Evolutionary conservation across 2,329 filamentous ascomycete genomes (phyloP), one percentile per base, ranked within the genome.

Genomic region (Aspergillus cejpii): DNA sequence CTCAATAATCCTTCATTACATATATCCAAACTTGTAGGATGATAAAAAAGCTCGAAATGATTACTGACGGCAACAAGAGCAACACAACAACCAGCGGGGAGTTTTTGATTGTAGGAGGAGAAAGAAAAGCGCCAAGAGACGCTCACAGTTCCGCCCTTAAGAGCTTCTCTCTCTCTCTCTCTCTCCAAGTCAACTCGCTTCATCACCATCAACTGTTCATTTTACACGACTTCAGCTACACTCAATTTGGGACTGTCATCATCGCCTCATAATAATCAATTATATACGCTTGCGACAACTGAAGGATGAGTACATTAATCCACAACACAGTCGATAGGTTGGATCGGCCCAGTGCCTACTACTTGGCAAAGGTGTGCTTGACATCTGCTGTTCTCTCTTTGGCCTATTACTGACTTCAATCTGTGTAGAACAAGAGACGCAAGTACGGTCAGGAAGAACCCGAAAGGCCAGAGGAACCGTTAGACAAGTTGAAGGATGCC

Each of bases 331-430:
- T 97, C 51, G 91, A 97, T 40, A 79, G 92, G 49, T 80, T 98
- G 52, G 92, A 98, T 70, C 85, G 84, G 69, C 91, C 92, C 14
- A 97, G 91, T 66, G 90, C 91, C 59, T 98, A 98, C 73, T 95
- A 90, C 61, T 78, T 81, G 51, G 83, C 78, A 71, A 86, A 86
- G 73, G 91, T 94, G 52, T 19, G 48, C 43, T 46, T 39, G 39
- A 19, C 20, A 36, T 29, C n/a, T 20, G 33, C 15, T 17, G 44
- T 37, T 37, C 31, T 27, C 6, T 8, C 37, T 36, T 37, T 36
- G 28, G 24, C 29, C 21, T 33, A 26, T 24, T 34, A 28, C 39
- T 37, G 36, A 47, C 47, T 41, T 21, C 19, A 11, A 27, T 20
- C n/a, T n/a, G 29, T 39, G 26, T 60, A 88, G 80, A 85, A 85